Base-by-base conservation (phyloP, 805 yeast genomes). In the Kuraishia piskuri region DNA sequence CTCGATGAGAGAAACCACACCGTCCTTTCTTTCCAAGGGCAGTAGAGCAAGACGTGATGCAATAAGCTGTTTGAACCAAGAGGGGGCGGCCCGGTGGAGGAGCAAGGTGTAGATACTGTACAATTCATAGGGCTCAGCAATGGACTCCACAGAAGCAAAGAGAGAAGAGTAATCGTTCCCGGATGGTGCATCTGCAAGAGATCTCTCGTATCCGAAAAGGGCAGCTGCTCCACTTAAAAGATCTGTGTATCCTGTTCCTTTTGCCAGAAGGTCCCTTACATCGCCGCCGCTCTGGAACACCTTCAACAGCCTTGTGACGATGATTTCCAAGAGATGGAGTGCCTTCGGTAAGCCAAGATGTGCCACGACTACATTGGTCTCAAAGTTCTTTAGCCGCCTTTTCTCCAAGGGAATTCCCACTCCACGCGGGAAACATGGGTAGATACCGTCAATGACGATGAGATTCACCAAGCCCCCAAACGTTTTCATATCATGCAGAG, bases 401-500 rank as follows among this genome's bases (percentile, higher is more conserved):
- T 81, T 77, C 2, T 77, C 83, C 24, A 85, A 62, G 0, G 92
- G 88, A 2, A 88, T 76, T 1, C 90, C 88, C 22, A 83, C 73
- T 1, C 77, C 78, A 8, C 64, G 55, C 0, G 83, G 79, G 0
- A 89, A 56, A 51, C 80, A 78, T 0, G 90, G 80, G 58, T 85
- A 86, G 0, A 92, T 73, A 0, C 96, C 91, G 57, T 83, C 85
- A 1, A 86, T 67, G 0, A 90, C 79, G 1, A 91, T 72, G 10
- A 86, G 54, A 57, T 84, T 86, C 20, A 86, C 66, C 48, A 92
- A 63, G 22, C 75, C 78, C 37, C 86, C 84, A 53, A 94, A 78
- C 3, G 80, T 77, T 63, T 83, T 86, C 77, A 92, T 83, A 64
- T 94, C 98, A 60, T 89, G 90, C 9, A 92, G 72, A 0, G 97